phyloP scores from a whole-genome alignment of 805 yeast species.

The Pichia kluyveri region DNA sequence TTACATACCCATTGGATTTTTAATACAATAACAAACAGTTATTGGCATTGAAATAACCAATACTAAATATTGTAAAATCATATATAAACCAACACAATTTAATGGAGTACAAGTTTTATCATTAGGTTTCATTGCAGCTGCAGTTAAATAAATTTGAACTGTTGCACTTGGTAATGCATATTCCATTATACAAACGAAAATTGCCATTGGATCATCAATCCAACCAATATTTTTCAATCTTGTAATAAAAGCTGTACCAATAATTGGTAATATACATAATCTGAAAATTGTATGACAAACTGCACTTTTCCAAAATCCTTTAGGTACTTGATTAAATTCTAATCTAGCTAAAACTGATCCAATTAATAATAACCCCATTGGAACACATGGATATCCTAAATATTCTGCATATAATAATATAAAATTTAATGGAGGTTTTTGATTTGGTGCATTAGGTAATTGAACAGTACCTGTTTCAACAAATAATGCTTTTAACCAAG shows the following conservation, averaged over 20 bases:
- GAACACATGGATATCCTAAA: constrained; percentile 45
- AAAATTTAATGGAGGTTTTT: constrained; percentile 45
- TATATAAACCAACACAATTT: constrained; percentile 46
- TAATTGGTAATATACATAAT: constrained; percentile 39
- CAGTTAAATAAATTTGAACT: constrained; percentile 50
- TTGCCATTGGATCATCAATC: constrained; percentile 32
- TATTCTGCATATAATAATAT: constrained; percentile 40
- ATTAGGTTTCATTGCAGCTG: constrained; percentile 45
- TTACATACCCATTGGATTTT: constrained; percentile 19
- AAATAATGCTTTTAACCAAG: constrained; percentile 43
- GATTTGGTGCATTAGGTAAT: constrained; percentile 37
- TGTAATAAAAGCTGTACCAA: constrained; percentile 42
- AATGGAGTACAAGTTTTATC: constrained; percentile 35
- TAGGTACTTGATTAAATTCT: constrained; percentile 35
- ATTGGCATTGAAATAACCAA: constrained; percentile 41
- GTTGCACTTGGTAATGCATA: constrained; percentile 51
- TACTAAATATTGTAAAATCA: constrained; percentile 39
- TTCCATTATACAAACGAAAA: constrained; percentile 38
- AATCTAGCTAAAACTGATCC: constrained; percentile 49
- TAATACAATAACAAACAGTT: constrained; percentile 36
- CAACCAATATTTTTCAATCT: constrained; percentile 40
- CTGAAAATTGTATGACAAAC: constrained; percentile 33
- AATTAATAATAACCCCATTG: constrained; percentile 41
- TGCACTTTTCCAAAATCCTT: constrained; percentile 51
- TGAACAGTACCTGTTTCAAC: constrained; percentile 23